A percentile compares a stretch with the other conserved stretches of the same genome.
These are phyloP conservation scores for Coemansia sp. DNA, from an alignment of 192 early-diverging fungal genomes.

Conservation along the genomic window DNA sequence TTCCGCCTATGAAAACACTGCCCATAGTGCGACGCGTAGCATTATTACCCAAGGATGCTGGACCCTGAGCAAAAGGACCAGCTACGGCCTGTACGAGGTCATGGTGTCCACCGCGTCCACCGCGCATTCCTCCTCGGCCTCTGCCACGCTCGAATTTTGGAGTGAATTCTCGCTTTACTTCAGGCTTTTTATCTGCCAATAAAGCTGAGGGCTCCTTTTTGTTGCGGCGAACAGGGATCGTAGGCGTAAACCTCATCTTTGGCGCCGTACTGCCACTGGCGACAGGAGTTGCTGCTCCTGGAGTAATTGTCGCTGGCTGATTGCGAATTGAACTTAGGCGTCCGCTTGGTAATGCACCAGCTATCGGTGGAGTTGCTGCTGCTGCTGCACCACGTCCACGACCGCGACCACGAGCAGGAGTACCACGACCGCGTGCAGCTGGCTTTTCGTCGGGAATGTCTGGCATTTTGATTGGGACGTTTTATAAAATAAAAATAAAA, in stretches of 20 bases:
- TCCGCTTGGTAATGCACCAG: slow-evolving; percentile 21
- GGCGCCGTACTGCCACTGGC: background rate
- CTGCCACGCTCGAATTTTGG: background rate
- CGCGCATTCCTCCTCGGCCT: slow-evolving; percentile 12
- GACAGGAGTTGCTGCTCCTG: background rate
- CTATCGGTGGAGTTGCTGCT: background rate
- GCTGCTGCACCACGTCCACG: background rate
- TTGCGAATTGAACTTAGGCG: slow-evolving; percentile 28
- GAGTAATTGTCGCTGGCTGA: background rate
- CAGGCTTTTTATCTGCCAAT: background rate
- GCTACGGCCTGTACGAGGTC: slow-evolving; percentile 33
- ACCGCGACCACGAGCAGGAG: slow-evolving; percentile 13
- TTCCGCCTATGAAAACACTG: background rate
- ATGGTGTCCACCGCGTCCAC: slow-evolving; percentile 7
- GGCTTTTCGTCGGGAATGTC: slow-evolving; percentile 32
- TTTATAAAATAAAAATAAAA: no score
- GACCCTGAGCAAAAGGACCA: slow-evolving; percentile 54
- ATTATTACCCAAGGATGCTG: slow-evolving; percentile 26
- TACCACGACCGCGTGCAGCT: slow-evolving; percentile 20
- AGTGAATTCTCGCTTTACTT: slow-evolving; percentile 10
- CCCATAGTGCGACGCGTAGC: background rate
- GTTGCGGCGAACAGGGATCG: slow-evolving; percentile 27
- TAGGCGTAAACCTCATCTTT: slow-evolving; percentile 37
- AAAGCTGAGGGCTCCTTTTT: slow-evolving; percentile 38
- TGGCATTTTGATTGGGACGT: background rate